Conservation (phyloP, 495 filamentous ascomycete species). For the Hypoxylon intermedium region DNA sequence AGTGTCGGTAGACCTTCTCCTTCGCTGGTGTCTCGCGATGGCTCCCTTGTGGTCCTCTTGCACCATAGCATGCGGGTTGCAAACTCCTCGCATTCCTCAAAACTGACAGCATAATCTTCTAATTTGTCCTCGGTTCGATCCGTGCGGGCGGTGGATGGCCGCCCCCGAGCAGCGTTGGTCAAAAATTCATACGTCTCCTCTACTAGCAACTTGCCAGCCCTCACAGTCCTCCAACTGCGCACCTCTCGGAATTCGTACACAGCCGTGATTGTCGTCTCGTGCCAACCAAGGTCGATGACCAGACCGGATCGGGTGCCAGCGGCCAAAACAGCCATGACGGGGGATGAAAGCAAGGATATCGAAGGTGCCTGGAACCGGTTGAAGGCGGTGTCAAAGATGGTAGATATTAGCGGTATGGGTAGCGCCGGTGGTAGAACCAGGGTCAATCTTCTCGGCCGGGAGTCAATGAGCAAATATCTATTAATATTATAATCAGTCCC, state of each 20-base stretch:
- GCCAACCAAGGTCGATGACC: constrained; percentile 90
- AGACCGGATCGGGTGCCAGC: constrained; percentile 83
- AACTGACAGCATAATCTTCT: constrained; percentile 52
- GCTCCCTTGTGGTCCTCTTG: constrained; percentile 46
- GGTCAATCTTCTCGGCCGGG: constrained; percentile 71
- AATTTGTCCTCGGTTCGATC: constrained; percentile 42
- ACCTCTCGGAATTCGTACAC: constrained; percentile 92
- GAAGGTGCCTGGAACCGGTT: constrained; percentile 77
- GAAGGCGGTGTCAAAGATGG: constrained; percentile 77
- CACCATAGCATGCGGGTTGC: constrained; percentile 80
- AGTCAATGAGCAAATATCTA: constrained; percentile 78
- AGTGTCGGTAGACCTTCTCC: constrained; percentile 54
- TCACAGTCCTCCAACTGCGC: constrained; percentile 66
- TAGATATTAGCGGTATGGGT: constrained; percentile 78
- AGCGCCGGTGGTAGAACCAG: constrained; percentile 78
- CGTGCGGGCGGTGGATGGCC: constrained; percentile 15
- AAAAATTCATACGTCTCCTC: constrained; percentile 74
- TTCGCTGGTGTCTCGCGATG: constrained; percentile 34
- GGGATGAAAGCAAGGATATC: constrained; percentile 79
- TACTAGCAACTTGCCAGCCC: constrained; percentile 74
- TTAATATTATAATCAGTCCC: constrained; percentile 9
- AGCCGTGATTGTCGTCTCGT: constrained; percentile 79
- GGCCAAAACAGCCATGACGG: constrained; percentile 73
- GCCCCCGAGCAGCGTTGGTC: constrained; percentile 41
- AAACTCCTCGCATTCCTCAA: constrained; percentile 82